phyloP scores from a whole-genome alignment of 139 green algal species.

The Microglena sp. region DNA sequence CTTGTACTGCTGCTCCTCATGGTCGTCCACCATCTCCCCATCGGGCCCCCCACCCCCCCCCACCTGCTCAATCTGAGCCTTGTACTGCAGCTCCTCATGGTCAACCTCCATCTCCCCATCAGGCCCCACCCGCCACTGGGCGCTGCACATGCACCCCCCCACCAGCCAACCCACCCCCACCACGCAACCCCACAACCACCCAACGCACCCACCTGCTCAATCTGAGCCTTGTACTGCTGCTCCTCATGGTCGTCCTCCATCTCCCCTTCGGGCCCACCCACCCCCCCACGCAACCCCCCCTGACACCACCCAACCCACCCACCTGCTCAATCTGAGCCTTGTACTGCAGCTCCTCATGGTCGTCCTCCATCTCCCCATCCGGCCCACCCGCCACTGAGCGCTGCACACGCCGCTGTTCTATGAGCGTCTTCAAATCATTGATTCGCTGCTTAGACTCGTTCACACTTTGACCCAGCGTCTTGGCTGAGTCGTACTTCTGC shows the following conservation, averaged over 20 bases:
- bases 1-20: background rate
- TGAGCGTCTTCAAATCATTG: slow-evolving; percentile 43
- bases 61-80: slow-evolving; percentile 16
- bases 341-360: slow-evolving; percentile 41
- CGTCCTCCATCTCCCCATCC: slow-evolving; percentile 15
- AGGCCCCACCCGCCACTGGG: too few relatives aligned
- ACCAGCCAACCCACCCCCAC: too few relatives aligned
- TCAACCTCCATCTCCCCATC: too few relatives aligned
- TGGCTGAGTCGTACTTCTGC: slow-evolving; percentile 25
- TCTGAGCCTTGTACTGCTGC: slow-evolving; percentile 12
- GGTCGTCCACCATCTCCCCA: background rate
- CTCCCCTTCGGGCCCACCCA: background rate
- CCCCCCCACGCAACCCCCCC: too few relatives aligned
- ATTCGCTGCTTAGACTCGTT: slow-evolving; percentile 37
- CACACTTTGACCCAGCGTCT: background rate
- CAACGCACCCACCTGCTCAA: slow-evolving; percentile 33
- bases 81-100: too few relatives aligned
- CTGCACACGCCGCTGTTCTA: slow-evolving; percentile 62
- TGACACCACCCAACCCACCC: background rate
- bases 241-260: background rate
- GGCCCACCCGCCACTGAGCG: slow-evolving; percentile 27
- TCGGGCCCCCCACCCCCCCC: background rate
- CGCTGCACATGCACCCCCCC: too few relatives aligned
- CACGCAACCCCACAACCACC: too few relatives aligned
- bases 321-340: too few relatives aligned